phyloP scores from a whole-genome alignment of 1,139 yeast genomes.

The Arxiozyma heterogenica region DNA sequence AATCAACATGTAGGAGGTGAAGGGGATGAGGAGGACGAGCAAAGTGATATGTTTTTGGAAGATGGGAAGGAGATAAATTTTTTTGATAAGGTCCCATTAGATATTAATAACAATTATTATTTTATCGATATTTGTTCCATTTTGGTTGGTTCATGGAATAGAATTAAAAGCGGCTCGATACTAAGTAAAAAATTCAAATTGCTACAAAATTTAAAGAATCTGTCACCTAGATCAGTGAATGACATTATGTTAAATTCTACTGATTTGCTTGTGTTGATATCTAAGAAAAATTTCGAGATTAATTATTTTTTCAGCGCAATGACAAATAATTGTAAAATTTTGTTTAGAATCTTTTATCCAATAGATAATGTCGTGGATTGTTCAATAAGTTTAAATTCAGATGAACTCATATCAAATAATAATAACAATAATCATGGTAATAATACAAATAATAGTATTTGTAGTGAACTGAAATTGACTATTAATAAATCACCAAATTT shows the following conservation, averaged over 20 bases:
- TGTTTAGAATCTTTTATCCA: slow-evolving; percentile 66
- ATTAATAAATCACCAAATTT: slow-evolving; percentile 60
- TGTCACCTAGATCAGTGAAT: slow-evolving; percentile 58
- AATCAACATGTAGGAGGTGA: slow-evolving; percentile 4
- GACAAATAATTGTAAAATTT: slow-evolving; percentile 54
- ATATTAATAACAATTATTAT: slow-evolving; percentile 56
- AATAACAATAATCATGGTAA: slow-evolving; percentile 8
- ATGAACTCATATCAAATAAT: slow-evolving; percentile 9
- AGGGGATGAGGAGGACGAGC: slow-evolving; percentile 1
- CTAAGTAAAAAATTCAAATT: slow-evolving; percentile 32
- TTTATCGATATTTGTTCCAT: slow-evolving; percentile 58
- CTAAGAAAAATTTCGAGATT: slow-evolving; percentile 59
- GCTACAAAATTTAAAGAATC: slow-evolving; percentile 41
- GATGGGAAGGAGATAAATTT: slow-evolving; percentile 7
- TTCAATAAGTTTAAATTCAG: slow-evolving; percentile 31
- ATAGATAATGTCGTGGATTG: slow-evolving; percentile 33
- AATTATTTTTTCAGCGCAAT: slow-evolving; percentile 68
- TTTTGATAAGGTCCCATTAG: slow-evolving; percentile 41
- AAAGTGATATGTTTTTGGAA: not conserved
- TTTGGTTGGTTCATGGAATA: slow-evolving; percentile 72
- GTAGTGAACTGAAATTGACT: slow-evolving; percentile 43
- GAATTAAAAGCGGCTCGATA: slow-evolving; percentile 56
- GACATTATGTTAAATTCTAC: slow-evolving; percentile 53
- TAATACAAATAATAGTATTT: not conserved
- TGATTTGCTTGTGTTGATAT: slow-evolving; percentile 56